Evolutionary conservation across 176 grass and related monocot genomes (phyloP), one percentile per base, ranked within the genome.

Genomic region (Oryza meyeriana): DNA sequence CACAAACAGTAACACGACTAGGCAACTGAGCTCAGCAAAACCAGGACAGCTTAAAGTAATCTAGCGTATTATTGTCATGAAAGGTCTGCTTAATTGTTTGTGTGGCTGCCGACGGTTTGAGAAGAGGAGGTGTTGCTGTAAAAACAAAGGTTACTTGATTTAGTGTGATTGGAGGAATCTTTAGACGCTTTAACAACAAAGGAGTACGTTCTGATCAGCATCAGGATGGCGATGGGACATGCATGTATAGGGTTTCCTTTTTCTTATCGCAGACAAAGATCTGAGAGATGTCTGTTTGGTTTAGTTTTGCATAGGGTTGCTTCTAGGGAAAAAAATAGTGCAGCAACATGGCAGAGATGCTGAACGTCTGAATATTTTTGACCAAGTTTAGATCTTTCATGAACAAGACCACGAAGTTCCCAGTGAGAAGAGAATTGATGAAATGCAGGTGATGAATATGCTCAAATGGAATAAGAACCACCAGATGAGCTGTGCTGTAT

Each of bases 141-240:
- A 63, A 85, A 50, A 8, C 31, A 63, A 39, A 62, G 71, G 71
- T 79, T 84, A 69, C 38, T 80, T 10, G 76, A 69, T 88, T 88
- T 84, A 84, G 82, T 65, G 63, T 17, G 34, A 11, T 27, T 77
- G 41, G 78, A 81, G 77, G 78, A 81, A 85, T 85, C 88, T 81
- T 72, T 57, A 35, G 26, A 58, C 32, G 16, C 71, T 28, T 81
- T 3, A 61, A 85, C 83, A 80, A n/a, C n/a, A n/a, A n/a, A 24
- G 22, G 55, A 74, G 52, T 74, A 81, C 72, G 32, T 81, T 28
- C 71, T 8, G 48, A 84, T 68, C 71, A 76, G 63, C 30, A 67
- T 72, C 77, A 81, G 27, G 78, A 82, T 14, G n/a, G 34, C 29
- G 87, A 85, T 73, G 16, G 52, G 78, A 82, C 77, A 77, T 82